A percentile compares a stretch with the other conserved stretches of the same genome.
Conservation (phyloP, 2,329 filamentous ascomycete species). For the Bipolaris gigantea region DNA sequence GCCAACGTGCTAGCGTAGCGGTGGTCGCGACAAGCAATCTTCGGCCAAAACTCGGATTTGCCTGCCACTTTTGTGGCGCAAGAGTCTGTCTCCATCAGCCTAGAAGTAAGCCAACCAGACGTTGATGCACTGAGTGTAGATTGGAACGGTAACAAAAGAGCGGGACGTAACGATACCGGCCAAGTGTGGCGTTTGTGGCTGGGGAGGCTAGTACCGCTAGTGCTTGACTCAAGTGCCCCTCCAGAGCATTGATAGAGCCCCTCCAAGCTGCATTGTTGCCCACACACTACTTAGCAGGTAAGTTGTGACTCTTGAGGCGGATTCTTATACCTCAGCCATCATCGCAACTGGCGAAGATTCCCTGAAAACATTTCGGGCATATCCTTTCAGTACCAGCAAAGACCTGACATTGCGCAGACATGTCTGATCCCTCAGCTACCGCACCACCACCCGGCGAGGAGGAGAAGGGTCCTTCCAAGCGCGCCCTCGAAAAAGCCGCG, state of each 20-base stretch:
- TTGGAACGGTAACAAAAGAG: not conserved
- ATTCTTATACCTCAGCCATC: not conserved
- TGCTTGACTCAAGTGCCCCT: conserved; percentile 30
- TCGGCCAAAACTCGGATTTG: not conserved
- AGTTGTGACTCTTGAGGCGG: not conserved
- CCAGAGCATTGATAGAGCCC: conserved; percentile 17
- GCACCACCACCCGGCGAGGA: conserved; percentile 28
- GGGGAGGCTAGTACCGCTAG: conserved; percentile 13
- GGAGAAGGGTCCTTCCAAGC: conserved; percentile 50
- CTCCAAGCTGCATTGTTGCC: conserved; percentile 10
- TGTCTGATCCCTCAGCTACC: conserved; percentile 27
- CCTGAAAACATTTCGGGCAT: not conserved
- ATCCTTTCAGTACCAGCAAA: not conserved
- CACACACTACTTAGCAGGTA: conserved; percentile 2
- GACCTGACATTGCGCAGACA: conserved; percentile 14
- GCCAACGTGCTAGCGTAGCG: not conserved
- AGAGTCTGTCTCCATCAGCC: not conserved
- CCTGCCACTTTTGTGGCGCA: too few species aligned
- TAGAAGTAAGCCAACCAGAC: not conserved
- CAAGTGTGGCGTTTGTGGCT: conserved; percentile 20
- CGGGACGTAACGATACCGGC: not conserved
- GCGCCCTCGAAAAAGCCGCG: conserved; percentile 53
- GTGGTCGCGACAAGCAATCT: not conserved
- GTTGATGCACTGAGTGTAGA: not conserved
- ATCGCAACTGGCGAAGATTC: too few species aligned